These are phyloP conservation scores for Acacia confusa DNA, from an alignment of 306 rosid genomes.

Conservation along the genomic window DNA sequence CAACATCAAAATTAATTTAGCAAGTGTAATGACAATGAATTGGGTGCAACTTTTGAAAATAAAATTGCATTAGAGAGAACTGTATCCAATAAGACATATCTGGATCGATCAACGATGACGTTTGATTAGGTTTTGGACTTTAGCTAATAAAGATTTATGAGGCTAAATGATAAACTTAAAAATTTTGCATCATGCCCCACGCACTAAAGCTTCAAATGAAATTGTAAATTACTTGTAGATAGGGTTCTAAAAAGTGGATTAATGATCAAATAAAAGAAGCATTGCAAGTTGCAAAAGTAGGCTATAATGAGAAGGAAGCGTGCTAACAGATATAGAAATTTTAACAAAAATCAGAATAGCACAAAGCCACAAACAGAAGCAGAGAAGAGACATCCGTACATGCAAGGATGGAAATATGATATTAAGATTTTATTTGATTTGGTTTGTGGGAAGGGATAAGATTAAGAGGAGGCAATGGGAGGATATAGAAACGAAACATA, in stretches of 20 bases:
- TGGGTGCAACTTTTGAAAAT: neutral
- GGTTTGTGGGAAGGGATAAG: slow-evolving; percentile 27
- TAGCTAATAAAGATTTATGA: slow-evolving; percentile 15
- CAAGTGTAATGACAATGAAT: neutral
- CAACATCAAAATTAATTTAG: slow-evolving; percentile 12
- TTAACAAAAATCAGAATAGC: slow-evolving; percentile 14
- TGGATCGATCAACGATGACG: slow-evolving; percentile 1
- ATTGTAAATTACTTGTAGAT: slow-evolving; percentile 20
- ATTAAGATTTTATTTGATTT: slow-evolving; percentile 24
- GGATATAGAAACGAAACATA: slow-evolving; percentile 2
- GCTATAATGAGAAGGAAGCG: slow-evolving; percentile 30
- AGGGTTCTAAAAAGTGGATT: slow-evolving; percentile 30
- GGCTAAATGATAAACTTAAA: slow-evolving; percentile 26
- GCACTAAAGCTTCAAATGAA: slow-evolving; percentile 5
- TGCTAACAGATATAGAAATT: slow-evolving; percentile 24
- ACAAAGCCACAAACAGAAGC: slow-evolving; percentile 19
- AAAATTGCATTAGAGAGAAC: neutral
- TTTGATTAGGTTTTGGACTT: slow-evolving; percentile 27
- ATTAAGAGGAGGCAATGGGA: slow-evolving; percentile 20
- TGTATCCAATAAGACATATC: neutral
- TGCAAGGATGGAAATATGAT: slow-evolving; percentile 23
- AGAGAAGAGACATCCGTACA: slow-evolving; percentile 11
- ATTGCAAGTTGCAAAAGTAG: slow-evolving; percentile 10
- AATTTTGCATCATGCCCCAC: slow-evolving; percentile 35
- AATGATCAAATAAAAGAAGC: slow-evolving; percentile 17